Evolutionary conservation across 371 early-diverging fungal genomes (phyloP).

Genomic region (Mortierella sp.): DNA sequence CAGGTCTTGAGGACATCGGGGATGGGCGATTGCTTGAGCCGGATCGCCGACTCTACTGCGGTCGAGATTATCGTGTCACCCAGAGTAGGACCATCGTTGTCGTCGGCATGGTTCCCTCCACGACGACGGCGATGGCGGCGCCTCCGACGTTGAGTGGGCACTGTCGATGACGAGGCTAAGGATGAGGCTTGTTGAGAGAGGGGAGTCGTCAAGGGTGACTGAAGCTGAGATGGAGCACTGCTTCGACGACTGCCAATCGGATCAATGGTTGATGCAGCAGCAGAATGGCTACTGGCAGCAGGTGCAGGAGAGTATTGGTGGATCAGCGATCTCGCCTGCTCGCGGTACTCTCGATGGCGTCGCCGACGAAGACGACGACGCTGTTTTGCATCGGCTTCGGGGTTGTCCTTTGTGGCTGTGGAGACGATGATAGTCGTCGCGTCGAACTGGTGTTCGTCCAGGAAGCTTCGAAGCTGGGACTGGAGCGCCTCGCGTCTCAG

Average conservation of each 20-base stretch:
- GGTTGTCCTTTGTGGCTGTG: not conserved
- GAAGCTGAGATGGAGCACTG: not conserved
- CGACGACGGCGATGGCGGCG: not conserved
- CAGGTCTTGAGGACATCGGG: conserved; percentile 67
- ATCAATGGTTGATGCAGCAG: not conserved
- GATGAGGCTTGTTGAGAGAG: not conserved
- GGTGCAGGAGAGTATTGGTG: conserved; percentile 18
- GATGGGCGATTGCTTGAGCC: conserved; percentile 74
- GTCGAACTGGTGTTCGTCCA: conserved; percentile 31
- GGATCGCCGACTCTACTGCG: conserved; percentile 66
- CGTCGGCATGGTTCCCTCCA: not conserved
- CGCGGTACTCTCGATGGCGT: conserved; percentile 41
- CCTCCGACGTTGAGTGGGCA: not conserved
- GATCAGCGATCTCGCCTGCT: conserved; percentile 39
- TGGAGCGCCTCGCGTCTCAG: conserved; percentile 58
- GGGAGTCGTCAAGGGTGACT: not conserved
- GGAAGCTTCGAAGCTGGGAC: conserved; percentile 49
- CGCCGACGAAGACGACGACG: conserved; percentile 42
- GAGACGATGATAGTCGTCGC: not conserved
- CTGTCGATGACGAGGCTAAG: not conserved
- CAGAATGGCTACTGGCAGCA: not conserved
- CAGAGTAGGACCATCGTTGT: conserved; percentile 20
- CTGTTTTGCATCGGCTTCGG: conserved; percentile 17
- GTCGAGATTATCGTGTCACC: conserved; percentile 63
- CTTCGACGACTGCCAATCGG: not conserved